Evolutionary conservation across 2,329 filamentous ascomycete genomes (phyloP), one percentile per base, ranked within the genome.

Genomic region (Colletotrichum costaricense): DNA sequence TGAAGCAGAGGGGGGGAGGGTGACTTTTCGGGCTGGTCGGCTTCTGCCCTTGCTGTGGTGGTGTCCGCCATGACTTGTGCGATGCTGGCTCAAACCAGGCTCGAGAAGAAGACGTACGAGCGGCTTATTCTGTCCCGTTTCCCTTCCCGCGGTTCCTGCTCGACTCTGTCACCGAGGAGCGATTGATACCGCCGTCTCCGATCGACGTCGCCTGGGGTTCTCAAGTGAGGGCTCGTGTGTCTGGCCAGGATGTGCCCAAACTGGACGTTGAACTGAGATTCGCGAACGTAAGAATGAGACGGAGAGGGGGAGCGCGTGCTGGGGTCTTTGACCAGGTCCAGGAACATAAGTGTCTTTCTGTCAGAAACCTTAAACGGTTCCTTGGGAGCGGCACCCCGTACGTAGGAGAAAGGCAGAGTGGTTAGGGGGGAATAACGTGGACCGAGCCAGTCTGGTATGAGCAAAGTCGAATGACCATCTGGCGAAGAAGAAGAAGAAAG

Each of bases 61-160:
- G 38, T 33, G 19, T 69, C 66, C n/a, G 38, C 54, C 69, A 69
- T 64, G 52, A 24, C 11, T 24, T 63, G 46, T 28, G 46, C n/a
- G 7, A 33, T n/a, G 12, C 22, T 42, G 5, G 5, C 3, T 30
- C 12, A 14, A 26, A 0, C 22, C 57, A 42, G 16, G 5, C n/a
- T 16, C 6, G 0, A 6, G 30, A 28, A 19, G 9, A 9, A 6
- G 28, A 5, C 11, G 19, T 16, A 3, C 3, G 4, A n/a, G 9
- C 12, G 3, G 16, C 9, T 8, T 30, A 2, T n/a, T 26, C n/a
- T 38, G 19, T 12, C 16, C 11, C n/a, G 1, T 26, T n/a, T 3
- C n/a, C 30, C 4, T 30, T 35, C 33, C 2, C n/a, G 12, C 4
- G 16, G 42, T 49, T 49, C 42, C 42, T 11, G 19, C 16, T 49